Percentiles rank a stretch among this genome's conserved stretches.
Conservation (phyloP, 495 filamentous ascomycete species). For the Monascus purpureus region DNA sequence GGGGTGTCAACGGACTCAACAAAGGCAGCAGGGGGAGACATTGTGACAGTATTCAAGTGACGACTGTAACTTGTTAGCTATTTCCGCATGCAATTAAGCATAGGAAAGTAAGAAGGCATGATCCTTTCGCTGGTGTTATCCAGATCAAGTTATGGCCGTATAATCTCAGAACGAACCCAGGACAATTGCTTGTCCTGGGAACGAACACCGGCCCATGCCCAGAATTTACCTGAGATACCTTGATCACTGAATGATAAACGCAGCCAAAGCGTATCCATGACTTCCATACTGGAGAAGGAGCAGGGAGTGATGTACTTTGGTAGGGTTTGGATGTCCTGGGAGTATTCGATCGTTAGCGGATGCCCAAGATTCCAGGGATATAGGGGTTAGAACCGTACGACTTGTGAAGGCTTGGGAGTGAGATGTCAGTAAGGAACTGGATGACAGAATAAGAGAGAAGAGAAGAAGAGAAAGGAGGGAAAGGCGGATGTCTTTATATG, state of each 20-base stretch:
- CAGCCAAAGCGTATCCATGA: conserved; percentile 27
- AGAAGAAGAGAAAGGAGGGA: conserved; percentile 1
- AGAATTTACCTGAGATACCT: conserved; percentile 48
- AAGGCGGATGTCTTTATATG: conserved; percentile 3
- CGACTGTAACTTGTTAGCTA: conserved; percentile 26
- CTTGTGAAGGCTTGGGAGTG: conserved; percentile 5
- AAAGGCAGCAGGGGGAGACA: conserved; percentile 63
- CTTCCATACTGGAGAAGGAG: conserved; percentile 18
- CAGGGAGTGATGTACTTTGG: conserved; percentile 6
- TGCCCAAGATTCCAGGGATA: neutral
- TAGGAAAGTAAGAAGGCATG: conserved; percentile 48
- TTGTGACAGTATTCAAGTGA: conserved; percentile 32
- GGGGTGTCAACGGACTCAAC: conserved; percentile 26
- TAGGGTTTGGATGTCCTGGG: neutral
- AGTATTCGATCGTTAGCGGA: neutral
- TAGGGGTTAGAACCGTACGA: neutral
- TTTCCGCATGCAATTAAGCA: conserved; percentile 14
- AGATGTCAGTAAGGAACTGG: too few relatives aligned
- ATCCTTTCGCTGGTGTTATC: conserved; percentile 99
- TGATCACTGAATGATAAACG: conserved; percentile 34
- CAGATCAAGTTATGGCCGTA: conserved; percentile 97
- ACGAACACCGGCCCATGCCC: conserved; percentile 60
- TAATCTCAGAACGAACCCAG: conserved; percentile 73
- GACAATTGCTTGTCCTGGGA: conserved; percentile 11
- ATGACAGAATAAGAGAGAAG: neutral